phyloP scores from a whole-genome alignment of 306 rosid genomes.

The Vicia faba region DNA sequence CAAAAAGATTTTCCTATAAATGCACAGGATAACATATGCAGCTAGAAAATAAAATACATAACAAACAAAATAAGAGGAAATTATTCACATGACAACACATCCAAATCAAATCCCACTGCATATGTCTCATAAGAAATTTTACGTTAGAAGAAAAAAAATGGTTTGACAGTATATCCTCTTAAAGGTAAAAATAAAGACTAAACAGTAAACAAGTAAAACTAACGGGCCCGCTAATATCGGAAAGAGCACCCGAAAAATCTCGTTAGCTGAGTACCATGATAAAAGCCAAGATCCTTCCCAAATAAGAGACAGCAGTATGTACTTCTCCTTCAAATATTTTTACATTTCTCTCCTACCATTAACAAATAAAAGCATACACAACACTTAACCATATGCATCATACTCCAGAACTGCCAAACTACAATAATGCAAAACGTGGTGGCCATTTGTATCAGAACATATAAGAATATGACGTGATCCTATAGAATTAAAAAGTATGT shows the following conservation, averaged over 20 bases:
- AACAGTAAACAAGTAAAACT: slow-evolving; percentile 23
- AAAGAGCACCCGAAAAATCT: slow-evolving; percentile 4
- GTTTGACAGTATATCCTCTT: slow-evolving; percentile 29
- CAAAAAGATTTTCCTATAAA: not conserved
- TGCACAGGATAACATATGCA: slow-evolving; percentile 5
- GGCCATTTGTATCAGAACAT: slow-evolving; percentile 4
- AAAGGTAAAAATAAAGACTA: slow-evolving; percentile 28
- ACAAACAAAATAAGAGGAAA: slow-evolving; percentile 27
- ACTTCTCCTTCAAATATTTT: slow-evolving; percentile 13
- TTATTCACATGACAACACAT: slow-evolving; percentile 19
- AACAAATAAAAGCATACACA: slow-evolving; percentile 17
- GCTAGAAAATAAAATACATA: slow-evolving; percentile 20
- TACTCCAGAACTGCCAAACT: slow-evolving; percentile 9
- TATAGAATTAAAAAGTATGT: slow-evolving; percentile 1
- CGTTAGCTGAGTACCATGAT: slow-evolving; percentile 19
- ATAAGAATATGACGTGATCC: slow-evolving; percentile 20
- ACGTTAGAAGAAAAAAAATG: slow-evolving; percentile 7
- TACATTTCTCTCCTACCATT: slow-evolving; percentile 13
- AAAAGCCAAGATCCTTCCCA: not conserved
- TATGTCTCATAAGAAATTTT: not conserved
- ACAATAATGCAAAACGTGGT: slow-evolving; percentile 14
- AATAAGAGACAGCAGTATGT: slow-evolving; percentile 21
- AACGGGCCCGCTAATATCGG: slow-evolving; percentile 14
- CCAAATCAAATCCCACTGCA: slow-evolving; percentile 19
- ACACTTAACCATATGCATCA: slow-evolving; percentile 13